Evolutionary conservation across 176 grass and related monocot genomes (phyloP), one percentile per base, ranked within the genome.

Genomic region (Secale cereale): DNA sequence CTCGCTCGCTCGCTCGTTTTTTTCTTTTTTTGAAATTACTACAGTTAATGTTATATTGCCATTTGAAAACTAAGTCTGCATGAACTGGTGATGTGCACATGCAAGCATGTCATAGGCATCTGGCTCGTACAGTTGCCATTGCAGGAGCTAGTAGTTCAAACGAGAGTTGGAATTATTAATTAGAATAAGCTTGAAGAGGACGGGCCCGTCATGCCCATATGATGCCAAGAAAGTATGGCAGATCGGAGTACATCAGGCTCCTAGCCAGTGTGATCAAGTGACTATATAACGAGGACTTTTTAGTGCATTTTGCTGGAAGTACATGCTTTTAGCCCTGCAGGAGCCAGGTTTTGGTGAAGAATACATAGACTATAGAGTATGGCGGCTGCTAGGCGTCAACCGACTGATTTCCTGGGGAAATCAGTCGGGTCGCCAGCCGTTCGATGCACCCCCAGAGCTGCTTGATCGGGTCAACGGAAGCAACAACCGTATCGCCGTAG

Each of bases 41-140:
- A 48, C 17, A 19, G 17, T 8, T 20, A 19, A 56, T 20, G 1
- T 20, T 56, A 56, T 20, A 56, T 29, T n/a, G 8, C 22, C 48
- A 71, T 85, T 91, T 85, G 77, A 82, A 86, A 85, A 74, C 35
- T 2, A 27, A 48, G 67, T 69, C 79, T 76, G 85, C 62, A 87
- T 35, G 79, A 69, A 36, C 76, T 70, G 80, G 14, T 20, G 75
- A 37, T 50, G 33, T 61, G 75, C 85, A 84, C 80, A 80, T 87
- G 76, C 85, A 83, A 74, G 80, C 48, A 90, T 83, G 67, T 75
- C 77, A 78, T 56, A 76, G 87, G 82, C 76, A 80, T 31, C 35
- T 39, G 60, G 60, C 20, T 37, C 23, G 40, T 16, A 19, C 59
- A 54, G 27, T 66, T 77, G 83, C 57, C 56, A 39, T 25, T 33